Base-by-base conservation (phyloP, 2,329 filamentous ascomycete genomes). In the Septoria petroselini region DNA sequence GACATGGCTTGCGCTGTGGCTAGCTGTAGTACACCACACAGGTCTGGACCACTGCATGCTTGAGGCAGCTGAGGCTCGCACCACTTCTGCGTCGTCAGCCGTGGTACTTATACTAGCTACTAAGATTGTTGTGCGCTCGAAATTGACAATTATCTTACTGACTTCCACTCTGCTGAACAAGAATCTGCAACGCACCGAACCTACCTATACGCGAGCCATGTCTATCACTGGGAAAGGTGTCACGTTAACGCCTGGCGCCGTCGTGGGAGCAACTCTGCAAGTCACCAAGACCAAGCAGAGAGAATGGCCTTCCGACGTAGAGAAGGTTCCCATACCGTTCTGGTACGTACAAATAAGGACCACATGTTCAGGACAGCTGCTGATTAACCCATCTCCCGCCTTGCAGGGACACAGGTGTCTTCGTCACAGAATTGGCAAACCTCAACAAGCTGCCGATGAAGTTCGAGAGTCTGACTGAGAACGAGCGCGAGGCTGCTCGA, bases 361-460 rank as follows among this genome's bases (percentile, higher is more conserved):
- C n/a, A n/a, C n/a, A n/a, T n/a, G n/a, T n/a, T n/a, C n/a, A n/a
- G n/a, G n/a, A n/a, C n/a, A n/a, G n/a, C n/a, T n/a, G n/a, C n/a
- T n/a, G n/a, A n/a, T 27, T 27, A 9, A 27, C 23, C 5, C 5
- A 9, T 9, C 9, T 27, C 23, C 9, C 23, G 9, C 23, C 23
- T 27, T 27, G 5, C 23, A 27, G 23, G 23, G 56, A 58, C 35
- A 54, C 54, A 17, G 56, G 48, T n/a, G 46, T 54, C 15, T 56
- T 58, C 29, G 45, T 57, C 19, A 52, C 51, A 27, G 54, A 58
- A 38, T 46, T 58, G 29, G 29, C 47, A 3, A 51, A 50, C 23
- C 23, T 50, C 3, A 50, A 45, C 17, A 40, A 45, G 27, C 40
- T 54, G 18, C 54, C 48, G 9, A 41, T 41, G 14, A 44, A 39